phyloP scores from a whole-genome alignment of 208 protist species.

The Acanthamoeba divionensis region DNA sequence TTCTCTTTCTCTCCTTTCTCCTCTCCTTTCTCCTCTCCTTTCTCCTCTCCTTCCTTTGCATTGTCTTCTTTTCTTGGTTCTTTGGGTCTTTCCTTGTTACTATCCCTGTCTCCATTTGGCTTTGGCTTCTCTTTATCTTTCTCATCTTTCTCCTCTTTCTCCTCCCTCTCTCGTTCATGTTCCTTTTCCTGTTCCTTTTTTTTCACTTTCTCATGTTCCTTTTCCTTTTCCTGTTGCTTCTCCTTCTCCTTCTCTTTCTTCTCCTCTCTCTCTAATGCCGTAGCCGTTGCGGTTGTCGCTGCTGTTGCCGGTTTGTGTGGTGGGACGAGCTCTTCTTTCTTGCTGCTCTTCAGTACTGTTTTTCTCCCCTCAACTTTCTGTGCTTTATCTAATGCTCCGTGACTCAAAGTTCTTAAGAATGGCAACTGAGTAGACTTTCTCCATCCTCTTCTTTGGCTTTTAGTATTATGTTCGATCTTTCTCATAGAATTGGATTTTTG shows the following conservation, averaged over 20 bases:
- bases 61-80: not conserved
- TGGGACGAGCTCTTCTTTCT: too few species aligned
- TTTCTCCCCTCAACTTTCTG: not conserved
- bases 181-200: not conserved
- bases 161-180: not conserved
- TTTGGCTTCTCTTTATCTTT: too few species aligned
- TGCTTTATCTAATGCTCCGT: not conserved
- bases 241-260: not conserved
- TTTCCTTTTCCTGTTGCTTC: not conserved
- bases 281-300: not conserved
- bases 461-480: not conserved
- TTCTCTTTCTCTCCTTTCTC: too few species aligned
- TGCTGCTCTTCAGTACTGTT: too few species aligned
- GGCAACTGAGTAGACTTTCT: not conserved
- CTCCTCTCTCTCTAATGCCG: not conserved
- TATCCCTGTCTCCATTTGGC: not conserved
- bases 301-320: not conserved
- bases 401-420: not conserved
- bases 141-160: not conserved
- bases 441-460: constrained; percentile 4
- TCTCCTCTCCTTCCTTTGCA: not conserved
- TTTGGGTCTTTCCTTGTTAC: not conserved
- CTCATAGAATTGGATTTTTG: not conserved
- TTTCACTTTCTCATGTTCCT: not conserved
- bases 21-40: not conserved